These are phyloP conservation scores for Ceratobasidium sp. DNA, from an alignment of 1,284 basidiomycete genomes.

Conservation along the genomic window DNA sequence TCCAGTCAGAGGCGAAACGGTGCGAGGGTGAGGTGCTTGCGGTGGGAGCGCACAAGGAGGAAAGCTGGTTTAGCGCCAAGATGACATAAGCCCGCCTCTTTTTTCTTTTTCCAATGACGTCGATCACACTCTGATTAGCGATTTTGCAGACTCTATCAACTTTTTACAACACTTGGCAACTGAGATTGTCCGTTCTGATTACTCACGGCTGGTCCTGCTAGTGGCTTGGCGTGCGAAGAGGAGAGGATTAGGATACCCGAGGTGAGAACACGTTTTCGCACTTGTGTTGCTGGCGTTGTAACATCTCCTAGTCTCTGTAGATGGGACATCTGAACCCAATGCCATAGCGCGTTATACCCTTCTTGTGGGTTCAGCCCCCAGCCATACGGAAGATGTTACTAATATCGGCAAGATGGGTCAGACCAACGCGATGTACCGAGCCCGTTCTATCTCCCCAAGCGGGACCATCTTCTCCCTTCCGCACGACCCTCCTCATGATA, in stretches of 20 bases:
- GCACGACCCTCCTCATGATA: not conserved
- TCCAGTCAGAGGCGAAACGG: conserved; percentile 22
- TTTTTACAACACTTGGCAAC: not conserved
- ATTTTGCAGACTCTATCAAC: conserved; percentile 2
- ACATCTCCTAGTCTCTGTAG: conserved; percentile 1
- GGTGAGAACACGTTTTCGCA: not conserved
- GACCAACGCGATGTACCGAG: conserved; percentile 35
- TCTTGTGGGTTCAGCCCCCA: conserved; percentile 4
- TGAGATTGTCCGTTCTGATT: not conserved
- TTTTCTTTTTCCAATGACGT: conserved; percentile 26
- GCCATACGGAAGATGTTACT: not conserved
- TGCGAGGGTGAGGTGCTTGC: not conserved
- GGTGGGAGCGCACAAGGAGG: conserved; percentile 31
- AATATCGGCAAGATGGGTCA: conserved; percentile 38
- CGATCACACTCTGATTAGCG: conserved; percentile 12
- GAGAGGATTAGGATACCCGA: not conserved
- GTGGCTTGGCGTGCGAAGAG: conserved; percentile 6
- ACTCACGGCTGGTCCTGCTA: not conserved
- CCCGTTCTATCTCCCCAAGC: conserved; percentile 28
- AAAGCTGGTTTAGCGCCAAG: not conserved
- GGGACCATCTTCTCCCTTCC: conserved; percentile 35
- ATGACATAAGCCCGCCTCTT: conserved; percentile 18
- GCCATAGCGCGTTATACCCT: conserved; percentile 19
- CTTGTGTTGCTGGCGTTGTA: not conserved
- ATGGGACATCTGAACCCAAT: conserved; percentile 30